Base-by-base conservation (phyloP, 2,329 filamentous ascomycete species). In the Rhexocercosporidium sp. region DNA sequence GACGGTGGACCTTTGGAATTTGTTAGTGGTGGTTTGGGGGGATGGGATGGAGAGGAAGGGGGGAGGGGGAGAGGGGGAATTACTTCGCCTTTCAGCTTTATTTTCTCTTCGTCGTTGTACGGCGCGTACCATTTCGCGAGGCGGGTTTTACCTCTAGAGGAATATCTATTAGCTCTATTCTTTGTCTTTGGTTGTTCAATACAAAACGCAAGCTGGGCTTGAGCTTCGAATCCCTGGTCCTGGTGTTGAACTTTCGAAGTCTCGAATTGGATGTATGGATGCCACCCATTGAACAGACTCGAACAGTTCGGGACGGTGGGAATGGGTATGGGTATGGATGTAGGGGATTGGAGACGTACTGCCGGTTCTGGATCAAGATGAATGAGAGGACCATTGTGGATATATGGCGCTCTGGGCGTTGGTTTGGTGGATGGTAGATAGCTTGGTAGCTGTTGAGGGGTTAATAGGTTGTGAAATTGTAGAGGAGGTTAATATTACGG, bases 91-190 rank as follows among this genome's bases (percentile, higher is more conserved):
- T 99, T 99, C 76, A 99, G 86, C 83, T 97, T 97, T 80, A 99
- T 93, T 85, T 99, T 99, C 80, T 99, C 94, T 80, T 98, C 95
- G 85, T 99, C 96, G 82, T 90, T 96, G 84, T 97, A 99, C 69
- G 96, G 95, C 73, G 92, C 93, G 85, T 99, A 99, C 95, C 95
- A 99, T 84, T 99, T 99, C 72, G 96, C 96, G 72, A 99, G 87
- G 75, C 96, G 92, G 75, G 96, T 99, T 85, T 99, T 99, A 82
- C 96, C 96, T 87, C 95, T 97, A 73, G 37, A 70, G 16, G 22
- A 4, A 41, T 31, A 1, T 62, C n/a, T 59, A 18, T 68, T 57
- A 62, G 67, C 73, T 62, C 73, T 54, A 18, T 0, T 51, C n/a
- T 11, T 18, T 54, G 12, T 31, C 25, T 20, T 11, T 14, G 12